These are phyloP conservation scores for Antitrichia curtipendula DNA, from an alignment of 225 moss, liverwort and hornwort species.

Conservation along the genomic window DNA sequence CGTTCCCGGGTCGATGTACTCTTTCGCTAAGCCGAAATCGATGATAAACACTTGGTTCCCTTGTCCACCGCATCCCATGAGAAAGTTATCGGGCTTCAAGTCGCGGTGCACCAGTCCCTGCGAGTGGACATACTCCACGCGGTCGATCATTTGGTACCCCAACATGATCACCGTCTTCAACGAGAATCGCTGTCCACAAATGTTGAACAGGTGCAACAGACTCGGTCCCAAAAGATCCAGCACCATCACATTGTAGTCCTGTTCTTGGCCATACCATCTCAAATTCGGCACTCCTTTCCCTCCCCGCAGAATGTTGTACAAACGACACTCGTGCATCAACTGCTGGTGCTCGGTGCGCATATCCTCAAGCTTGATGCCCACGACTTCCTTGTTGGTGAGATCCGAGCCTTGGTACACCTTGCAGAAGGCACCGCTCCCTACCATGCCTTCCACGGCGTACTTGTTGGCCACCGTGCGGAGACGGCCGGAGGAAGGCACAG, in stretches of 20 bases:
- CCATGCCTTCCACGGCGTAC: constrained; percentile 41
- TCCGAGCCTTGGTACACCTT: constrained; percentile 51
- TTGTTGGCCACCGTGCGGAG: constrained; percentile 48
- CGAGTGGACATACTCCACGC: constrained; percentile 46
- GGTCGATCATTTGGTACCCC: constrained; percentile 50
- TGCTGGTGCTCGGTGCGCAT: constrained; percentile 35
- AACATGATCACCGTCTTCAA: constrained; percentile 52
- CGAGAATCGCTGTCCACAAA: constrained; percentile 37
- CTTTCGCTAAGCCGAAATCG: constrained; percentile 42
- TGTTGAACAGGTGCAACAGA: constrained; percentile 34
- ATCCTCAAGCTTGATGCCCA: constrained; percentile 52
- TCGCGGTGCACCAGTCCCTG: constrained; percentile 45
- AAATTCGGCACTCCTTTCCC: constrained; percentile 51
- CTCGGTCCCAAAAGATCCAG: constrained; percentile 49
- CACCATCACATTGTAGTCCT: constrained; percentile 55
- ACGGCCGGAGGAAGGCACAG: neutral
- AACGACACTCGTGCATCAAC: constrained; percentile 38
- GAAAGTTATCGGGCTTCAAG: constrained; percentile 47
- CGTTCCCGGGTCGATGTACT: constrained; percentile 30
- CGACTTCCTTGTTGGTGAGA: constrained; percentile 36
- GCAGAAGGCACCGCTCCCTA: constrained; percentile 45
- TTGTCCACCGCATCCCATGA: constrained; percentile 46
- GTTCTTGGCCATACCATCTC: constrained; percentile 50
- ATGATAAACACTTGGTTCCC: constrained; percentile 49
- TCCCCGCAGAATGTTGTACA: constrained; percentile 38